Conservation (phyloP, 2,329 filamentous ascomycete species). For the Penicillium verrucosum region DNA sequence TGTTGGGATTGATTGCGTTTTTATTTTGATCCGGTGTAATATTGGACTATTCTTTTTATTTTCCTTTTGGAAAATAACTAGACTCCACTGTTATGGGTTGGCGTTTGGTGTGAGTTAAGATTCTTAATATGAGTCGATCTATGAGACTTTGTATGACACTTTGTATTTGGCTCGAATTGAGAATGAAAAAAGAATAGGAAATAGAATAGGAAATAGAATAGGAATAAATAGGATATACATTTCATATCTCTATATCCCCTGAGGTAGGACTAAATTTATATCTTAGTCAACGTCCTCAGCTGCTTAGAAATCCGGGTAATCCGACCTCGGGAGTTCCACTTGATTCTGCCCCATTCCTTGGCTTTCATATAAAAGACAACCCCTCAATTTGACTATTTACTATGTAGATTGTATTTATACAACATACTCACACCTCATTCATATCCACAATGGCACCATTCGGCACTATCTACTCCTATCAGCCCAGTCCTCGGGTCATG, state of each 20-base stretch:
- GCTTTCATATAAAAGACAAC: not conserved
- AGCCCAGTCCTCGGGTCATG: constrained; percentile 22
- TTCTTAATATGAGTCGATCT: not conserved
- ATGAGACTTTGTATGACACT: no score
- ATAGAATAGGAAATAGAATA: no score
- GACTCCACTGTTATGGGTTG: not conserved
- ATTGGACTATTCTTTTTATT: not conserved
- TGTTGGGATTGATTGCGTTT: no score
- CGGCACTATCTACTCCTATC: constrained; percentile 23
- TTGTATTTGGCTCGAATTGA: no score
- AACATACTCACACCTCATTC: constrained; percentile 6
- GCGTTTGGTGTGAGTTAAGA: not conserved
- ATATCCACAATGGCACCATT: constrained; percentile 24
- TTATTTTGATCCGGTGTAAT: not conserved
- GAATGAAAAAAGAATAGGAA: no score
- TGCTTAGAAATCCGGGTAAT: constrained; percentile 18
- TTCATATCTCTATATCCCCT: no score
- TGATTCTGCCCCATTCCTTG: constrained; percentile 6
- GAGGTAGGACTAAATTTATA: no score
- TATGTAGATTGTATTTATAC: not conserved
- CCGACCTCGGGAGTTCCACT: constrained; percentile 15
- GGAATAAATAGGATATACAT: no score
- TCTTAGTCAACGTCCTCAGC: no score
- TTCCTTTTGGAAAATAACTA: not conserved
- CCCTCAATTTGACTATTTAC: no score